Evolutionary conservation across 306 rosid species (phyloP).

Genomic region (Malus fusca): DNA sequence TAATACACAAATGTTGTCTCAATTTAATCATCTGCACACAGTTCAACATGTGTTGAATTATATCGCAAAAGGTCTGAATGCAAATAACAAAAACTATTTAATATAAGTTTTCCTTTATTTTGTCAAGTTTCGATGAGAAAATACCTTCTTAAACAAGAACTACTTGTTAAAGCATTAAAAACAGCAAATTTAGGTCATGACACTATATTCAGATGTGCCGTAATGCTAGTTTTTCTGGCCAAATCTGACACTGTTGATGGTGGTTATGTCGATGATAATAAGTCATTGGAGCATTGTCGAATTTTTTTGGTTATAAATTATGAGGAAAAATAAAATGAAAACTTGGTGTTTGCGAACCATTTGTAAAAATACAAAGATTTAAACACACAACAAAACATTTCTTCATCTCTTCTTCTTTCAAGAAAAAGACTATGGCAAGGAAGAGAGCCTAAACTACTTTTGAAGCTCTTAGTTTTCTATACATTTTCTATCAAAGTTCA

Average conservation of each 20-base stretch:
- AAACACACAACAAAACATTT: not conserved
- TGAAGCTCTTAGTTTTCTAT: not conserved
- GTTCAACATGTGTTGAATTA: not conserved
- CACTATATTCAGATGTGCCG: not conserved
- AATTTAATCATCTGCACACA: no score
- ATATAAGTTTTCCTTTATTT: no score
- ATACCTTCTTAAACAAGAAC: not conserved
- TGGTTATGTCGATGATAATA: not conserved
- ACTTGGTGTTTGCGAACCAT: not conserved
- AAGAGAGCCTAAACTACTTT: conserved; percentile 6
- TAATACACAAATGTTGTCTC: no score
- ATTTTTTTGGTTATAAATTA: not conserved
- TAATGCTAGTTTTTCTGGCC: not conserved
- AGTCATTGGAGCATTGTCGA: not conserved
- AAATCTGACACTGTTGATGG: not conserved
- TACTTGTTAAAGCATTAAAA: not conserved
- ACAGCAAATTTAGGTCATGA: not conserved
- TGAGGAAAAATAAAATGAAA: not conserved
- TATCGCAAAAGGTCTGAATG: not conserved
- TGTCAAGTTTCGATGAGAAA: not conserved
- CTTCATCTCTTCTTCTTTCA: conserved; percentile 1
- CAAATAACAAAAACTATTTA: no score
- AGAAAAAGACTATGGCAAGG: conserved; percentile 17
- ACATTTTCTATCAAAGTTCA: not conserved
- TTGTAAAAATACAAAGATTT: not conserved